Base-by-base conservation (phyloP, 371 early-diverging fungal species). In the Dentiscutata heterogama region DNA sequence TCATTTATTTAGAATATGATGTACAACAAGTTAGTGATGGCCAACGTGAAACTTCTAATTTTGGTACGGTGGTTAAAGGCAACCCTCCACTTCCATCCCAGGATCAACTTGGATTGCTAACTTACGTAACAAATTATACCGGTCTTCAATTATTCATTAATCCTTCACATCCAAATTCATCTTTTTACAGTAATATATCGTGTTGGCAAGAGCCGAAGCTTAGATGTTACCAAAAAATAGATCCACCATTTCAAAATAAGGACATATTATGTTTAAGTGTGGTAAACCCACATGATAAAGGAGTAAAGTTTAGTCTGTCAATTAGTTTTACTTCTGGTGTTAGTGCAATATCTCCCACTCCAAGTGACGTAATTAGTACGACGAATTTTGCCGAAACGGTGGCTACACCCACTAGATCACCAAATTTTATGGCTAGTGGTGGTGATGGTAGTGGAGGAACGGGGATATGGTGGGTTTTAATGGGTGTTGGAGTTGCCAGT, bases 51-150 rank as follows among this genome's bases (percentile, higher is more conserved):
- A n/a, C 50, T 39, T 20, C 25, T 39, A 70, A 70, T 70, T 70
- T 70, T 42, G 70, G 70, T 22, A 70, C 25, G 14, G 13, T 39
- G 13, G 70, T 46, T 39, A 5, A 46, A 42, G 70, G 70, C 22
- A 46, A 1, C 0, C 65, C 25, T 65, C 35, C 14, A n/a, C 42
- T 18, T 25, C 22, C 39, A 46, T 22, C 18, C 22, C n/a, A 25
- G 22, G 6, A 46, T 11, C 70, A 20, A 22, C 42, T 70, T 14
- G 70, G 70, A 11, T 70, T 70, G 22, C 14, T 70, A 22, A 70
- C 70, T 39, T 70, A 70, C 22, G 42, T 35, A 13, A 70, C 70
- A 42, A 42, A 70, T 50, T 70, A n/a, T n/a, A 70, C 70, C 5
- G 70, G 70, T 11, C 35, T 70, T 39, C 70, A 70, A 50, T 14